phyloP scores from a whole-genome alignment of 2,329 filamentous ascomycete genomes.

The Hypocrella siamensis region DNA sequence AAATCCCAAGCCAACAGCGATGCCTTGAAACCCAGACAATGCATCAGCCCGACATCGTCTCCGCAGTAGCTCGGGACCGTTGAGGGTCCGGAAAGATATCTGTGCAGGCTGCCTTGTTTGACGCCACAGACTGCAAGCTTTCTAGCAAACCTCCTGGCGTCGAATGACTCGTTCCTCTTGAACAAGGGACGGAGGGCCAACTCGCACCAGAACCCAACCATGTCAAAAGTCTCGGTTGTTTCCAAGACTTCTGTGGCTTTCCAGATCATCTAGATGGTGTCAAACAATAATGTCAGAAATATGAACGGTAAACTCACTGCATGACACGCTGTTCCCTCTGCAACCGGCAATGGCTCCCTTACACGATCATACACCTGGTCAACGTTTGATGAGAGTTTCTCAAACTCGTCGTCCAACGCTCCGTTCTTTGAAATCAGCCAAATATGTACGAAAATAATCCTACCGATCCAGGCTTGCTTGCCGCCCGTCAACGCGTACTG shows the following conservation, averaged over 20 bases:
- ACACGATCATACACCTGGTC: constrained; percentile 25
- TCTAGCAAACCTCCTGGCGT: constrained; percentile 52
- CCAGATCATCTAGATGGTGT: constrained; percentile 53
- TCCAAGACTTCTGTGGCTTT: constrained; percentile 52
- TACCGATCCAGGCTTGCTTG: constrained; percentile 49
- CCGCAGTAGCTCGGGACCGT: constrained; percentile 40
- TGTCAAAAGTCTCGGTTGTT: constrained; percentile 31
- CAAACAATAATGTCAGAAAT: constrained; percentile 1
- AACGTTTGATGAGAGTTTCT: constrained; percentile 11
- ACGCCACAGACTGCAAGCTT: constrained; percentile 60
- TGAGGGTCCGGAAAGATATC: constrained; percentile 27
- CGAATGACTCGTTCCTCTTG: constrained; percentile 44
- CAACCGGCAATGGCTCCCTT: constrained; percentile 32
- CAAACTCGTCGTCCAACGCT: constrained; percentile 11
- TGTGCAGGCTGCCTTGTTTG: constrained; percentile 19
- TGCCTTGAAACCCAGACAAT: constrained; percentile 62
- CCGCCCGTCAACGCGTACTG: constrained; percentile 34
- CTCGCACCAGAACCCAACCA: constrained; percentile 55
- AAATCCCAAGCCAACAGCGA: constrained; percentile 43
- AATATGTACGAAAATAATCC: constrained; percentile 48
- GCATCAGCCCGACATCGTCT: constrained; percentile 45
- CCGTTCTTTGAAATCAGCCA: constrained; percentile 43
- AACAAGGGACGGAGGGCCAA: constrained; percentile 55
- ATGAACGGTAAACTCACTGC: constrained; percentile 29
- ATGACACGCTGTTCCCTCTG: constrained; percentile 51